phyloP scores from a whole-genome alignment of 495 filamentous ascomycete genomes.

The Glarea lozoyensis region DNA sequence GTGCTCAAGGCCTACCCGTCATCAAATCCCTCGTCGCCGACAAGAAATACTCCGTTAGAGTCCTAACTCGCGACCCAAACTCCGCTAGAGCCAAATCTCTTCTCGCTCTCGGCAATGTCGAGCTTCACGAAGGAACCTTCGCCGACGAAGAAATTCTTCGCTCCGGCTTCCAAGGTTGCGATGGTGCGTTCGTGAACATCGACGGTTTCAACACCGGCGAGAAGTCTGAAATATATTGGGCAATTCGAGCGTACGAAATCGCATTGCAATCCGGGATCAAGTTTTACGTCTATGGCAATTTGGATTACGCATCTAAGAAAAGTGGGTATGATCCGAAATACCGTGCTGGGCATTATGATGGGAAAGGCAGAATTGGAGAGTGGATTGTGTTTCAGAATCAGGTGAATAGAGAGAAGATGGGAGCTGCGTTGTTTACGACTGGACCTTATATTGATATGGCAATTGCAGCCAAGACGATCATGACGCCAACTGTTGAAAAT shows the following conservation, averaged over 20 bases:
- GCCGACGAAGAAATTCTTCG: constrained; percentile 36
- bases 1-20: constrained; percentile 36
- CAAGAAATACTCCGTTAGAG: constrained; percentile 24
- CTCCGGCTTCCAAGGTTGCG: constrained; percentile 31
- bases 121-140: constrained; percentile 36
- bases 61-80: constrained; percentile 28
- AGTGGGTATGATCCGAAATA: constrained; percentile 35
- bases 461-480: constrained; percentile 26
- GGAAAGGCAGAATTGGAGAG: constrained; percentile 43
- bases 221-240: constrained; percentile 45
- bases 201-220: constrained; percentile 46
- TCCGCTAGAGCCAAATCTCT: constrained; percentile 26
- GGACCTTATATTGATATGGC: constrained; percentile 46
- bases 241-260: constrained; percentile 45
- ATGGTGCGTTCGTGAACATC: constrained; percentile 44
- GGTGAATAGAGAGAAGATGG: constrained; percentile 30
- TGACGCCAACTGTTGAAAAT: constrained; percentile 30
- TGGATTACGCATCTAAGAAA: constrained; percentile 39
- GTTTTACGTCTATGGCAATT: constrained; percentile 42
- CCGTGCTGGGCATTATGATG: constrained; percentile 44
- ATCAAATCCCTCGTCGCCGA: constrained; percentile 26
- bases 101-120: constrained; percentile 29
- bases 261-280: constrained; percentile 39
- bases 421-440: constrained; percentile 39
- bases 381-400: constrained; percentile 36